These are phyloP conservation scores for Colletotrichum aenigma DNA, from an alignment of 2,329 filamentous ascomycete genomes.

Conservation along the genomic window DNA sequence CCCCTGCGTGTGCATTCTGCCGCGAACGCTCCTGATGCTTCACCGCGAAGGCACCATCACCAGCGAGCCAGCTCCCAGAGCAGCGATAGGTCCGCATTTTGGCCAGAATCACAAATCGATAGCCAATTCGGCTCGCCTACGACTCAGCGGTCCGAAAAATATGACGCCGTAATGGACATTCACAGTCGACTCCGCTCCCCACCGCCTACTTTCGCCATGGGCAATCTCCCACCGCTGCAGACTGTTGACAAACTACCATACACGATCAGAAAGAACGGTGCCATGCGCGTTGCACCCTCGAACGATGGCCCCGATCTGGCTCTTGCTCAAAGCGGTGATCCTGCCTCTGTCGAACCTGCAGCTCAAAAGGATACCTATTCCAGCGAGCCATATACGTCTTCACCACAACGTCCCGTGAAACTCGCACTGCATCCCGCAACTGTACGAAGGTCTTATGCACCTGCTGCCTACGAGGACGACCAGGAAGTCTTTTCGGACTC, in stretches of 20 bases:
- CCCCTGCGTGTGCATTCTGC: slow-evolving; percentile 24
- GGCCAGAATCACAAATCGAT: slow-evolving; percentile 17
- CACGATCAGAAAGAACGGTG: slow-evolving; percentile 40
- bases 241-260: slow-evolving; percentile 27
- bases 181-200: slow-evolving; percentile 6
- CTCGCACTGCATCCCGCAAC: slow-evolving; percentile 44
- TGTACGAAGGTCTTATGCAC: slow-evolving; percentile 27
- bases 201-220: neutral
- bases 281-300: slow-evolving; percentile 30
- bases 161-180: slow-evolving; percentile 7
- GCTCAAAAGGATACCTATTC: neutral
- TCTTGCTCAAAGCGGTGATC: slow-evolving; percentile 18
- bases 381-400: neutral
- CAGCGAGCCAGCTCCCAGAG: slow-evolving; percentile 30
- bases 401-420: slow-evolving; percentile 31
- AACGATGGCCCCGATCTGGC: slow-evolving; percentile 24
- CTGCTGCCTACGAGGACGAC: slow-evolving; percentile 27
- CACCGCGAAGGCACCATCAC: slow-evolving; percentile 21
- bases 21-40: slow-evolving; percentile 18
- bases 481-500: slow-evolving; percentile 30
- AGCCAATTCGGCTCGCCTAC: slow-evolving; percentile 19
- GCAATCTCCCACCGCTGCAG: neutral
- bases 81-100: slow-evolving; percentile 24
- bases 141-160: slow-evolving; percentile 9
- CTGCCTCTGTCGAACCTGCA: slow-evolving; percentile 24